phyloP scores from a whole-genome alignment of 257 asterid genomes.

The Ballota nigra region DNA sequence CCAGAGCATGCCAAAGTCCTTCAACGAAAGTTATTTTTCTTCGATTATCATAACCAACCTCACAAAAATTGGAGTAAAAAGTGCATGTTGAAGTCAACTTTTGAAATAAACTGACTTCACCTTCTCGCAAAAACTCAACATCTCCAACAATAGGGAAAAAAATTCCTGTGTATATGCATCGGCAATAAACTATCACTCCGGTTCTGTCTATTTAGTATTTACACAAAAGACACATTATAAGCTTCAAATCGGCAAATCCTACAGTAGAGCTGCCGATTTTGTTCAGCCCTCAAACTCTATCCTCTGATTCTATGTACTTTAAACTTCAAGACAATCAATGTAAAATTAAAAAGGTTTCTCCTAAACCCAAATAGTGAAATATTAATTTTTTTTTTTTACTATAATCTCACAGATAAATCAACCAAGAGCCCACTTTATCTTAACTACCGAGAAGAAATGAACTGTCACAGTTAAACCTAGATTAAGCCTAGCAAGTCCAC shows the following conservation, averaged over 20 bases:
- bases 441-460: background rate
- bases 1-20: slow-evolving; percentile 6
- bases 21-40: background rate
- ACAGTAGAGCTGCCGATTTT: background rate
- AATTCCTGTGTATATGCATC: background rate
- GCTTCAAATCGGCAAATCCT: background rate
- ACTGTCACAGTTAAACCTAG: slow-evolving; percentile 1
- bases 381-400: background rate
- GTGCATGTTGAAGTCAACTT: background rate
- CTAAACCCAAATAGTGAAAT: background rate
- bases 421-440: background rate
- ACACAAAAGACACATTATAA: background rate
- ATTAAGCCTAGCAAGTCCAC: slow-evolving; percentile 4
- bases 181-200: background rate
- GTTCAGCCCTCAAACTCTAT: background rate
- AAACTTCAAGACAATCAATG: background rate
- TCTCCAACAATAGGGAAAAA: background rate
- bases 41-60: background rate
- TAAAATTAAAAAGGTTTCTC: background rate
- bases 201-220: background rate
- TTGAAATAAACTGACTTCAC: background rate
- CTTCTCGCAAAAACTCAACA: background rate
- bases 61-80: background rate
- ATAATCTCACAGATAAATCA: background rate
- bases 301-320: background rate